Evolutionary conservation across 164 flowering plant genomes (phyloP).

Genomic region (Vitis amurensis): DNA sequence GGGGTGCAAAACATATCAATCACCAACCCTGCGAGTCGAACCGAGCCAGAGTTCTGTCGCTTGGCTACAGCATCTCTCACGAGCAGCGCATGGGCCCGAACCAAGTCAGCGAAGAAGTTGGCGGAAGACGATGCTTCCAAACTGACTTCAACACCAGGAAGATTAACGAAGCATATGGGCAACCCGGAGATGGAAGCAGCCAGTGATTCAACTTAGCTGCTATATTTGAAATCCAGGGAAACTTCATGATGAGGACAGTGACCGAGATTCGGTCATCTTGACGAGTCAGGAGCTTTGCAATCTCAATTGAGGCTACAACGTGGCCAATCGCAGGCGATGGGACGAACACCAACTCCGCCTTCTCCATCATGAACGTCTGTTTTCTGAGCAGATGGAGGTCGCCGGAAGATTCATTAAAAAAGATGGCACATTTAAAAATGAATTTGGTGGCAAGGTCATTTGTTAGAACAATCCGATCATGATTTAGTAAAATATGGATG

Average conservation of each 20-base stretch:
- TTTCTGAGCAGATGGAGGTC: too few species aligned
- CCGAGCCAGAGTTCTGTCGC: not conserved
- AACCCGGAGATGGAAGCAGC: not conserved
- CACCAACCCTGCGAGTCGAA: not conserved
- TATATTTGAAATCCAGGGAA: too few species aligned
- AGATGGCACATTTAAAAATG: too few species aligned
- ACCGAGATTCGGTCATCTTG: not conserved
- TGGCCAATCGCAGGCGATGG: not conserved
- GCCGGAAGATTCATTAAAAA: too few species aligned
- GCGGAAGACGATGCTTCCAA: not conserved
- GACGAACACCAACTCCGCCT: not conserved
- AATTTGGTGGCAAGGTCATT: too few species aligned
- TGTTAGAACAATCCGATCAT: too few species aligned
- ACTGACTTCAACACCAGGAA: too few species aligned
- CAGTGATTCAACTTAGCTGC: too few species aligned
- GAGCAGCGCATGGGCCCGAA: not conserved
- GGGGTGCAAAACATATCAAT: not conserved
- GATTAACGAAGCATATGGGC: not conserved
- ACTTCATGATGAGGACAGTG: not conserved
- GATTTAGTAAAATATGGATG: too few species aligned
- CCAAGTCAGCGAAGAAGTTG: not conserved
- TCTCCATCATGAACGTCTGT: not conserved
- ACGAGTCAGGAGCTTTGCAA: not conserved
- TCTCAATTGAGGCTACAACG: not conserved
- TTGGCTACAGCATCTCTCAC: not conserved